Conservation (phyloP, 257 asterid species). For the Penstemon newberryi region DNA sequence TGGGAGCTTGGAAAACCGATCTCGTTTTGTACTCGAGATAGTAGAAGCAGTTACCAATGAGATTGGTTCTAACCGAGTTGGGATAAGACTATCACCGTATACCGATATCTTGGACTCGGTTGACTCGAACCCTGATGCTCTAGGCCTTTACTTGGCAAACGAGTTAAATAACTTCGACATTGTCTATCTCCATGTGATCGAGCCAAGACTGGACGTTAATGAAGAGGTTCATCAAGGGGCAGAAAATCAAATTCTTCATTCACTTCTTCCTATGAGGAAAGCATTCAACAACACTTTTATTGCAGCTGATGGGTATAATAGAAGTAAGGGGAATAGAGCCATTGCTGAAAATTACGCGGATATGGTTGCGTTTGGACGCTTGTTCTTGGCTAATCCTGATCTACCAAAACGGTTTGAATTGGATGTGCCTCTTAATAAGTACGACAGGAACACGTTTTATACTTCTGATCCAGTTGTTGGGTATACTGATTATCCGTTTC, state of each 20-base stretch:
- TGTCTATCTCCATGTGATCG: slow-evolving; percentile 46
- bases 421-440: slow-evolving; percentile 55
- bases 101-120: slow-evolving; percentile 29
- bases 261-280: slow-evolving; percentile 42
- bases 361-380: slow-evolving; percentile 62
- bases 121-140: slow-evolving; percentile 37
- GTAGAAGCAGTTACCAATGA: slow-evolving; percentile 35
- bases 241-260: slow-evolving; percentile 4
- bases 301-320: slow-evolving; percentile 55
- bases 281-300: slow-evolving; percentile 62
- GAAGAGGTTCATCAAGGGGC: slow-evolving; percentile 16
- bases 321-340: slow-evolving; percentile 48
- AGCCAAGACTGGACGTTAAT: slow-evolving; percentile 37
- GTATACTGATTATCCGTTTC: slow-evolving; percentile 72
- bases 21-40: slow-evolving; percentile 40
- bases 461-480: slow-evolving; percentile 67
- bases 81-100: slow-evolving; percentile 42
- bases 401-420: slow-evolving; percentile 49
- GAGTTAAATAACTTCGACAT: slow-evolving; percentile 33
- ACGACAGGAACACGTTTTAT: slow-evolving; percentile 59
- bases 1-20: slow-evolving; percentile 42
- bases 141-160: slow-evolving; percentile 43
- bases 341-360: slow-evolving; percentile 46
- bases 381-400: slow-evolving; percentile 76
- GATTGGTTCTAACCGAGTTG: slow-evolving; percentile 43